These are phyloP conservation scores for Annona squamosa DNA, from an alignment of 164 flowering plant species.

Conservation along the genomic window DNA sequence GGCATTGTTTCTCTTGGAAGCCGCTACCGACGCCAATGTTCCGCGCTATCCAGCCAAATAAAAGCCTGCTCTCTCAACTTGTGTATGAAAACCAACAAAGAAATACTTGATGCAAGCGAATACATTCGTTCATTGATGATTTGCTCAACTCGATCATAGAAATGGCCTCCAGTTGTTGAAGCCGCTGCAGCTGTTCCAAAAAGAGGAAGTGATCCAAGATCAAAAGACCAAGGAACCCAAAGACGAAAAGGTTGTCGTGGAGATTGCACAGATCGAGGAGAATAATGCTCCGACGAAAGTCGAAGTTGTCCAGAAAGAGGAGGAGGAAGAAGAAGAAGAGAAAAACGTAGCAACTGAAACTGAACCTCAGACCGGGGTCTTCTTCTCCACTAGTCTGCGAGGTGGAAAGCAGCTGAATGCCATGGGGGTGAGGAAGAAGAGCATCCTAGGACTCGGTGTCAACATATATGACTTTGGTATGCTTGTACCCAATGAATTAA, in stretches of 20 bases:
- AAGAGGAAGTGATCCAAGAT: not conserved
- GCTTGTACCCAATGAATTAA: not conserved
- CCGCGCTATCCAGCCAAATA: too few relatives aligned
- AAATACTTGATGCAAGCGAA: too few relatives aligned
- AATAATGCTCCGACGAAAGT: not conserved
- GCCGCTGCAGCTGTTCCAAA: not conserved
- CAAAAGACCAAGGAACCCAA: not conserved
- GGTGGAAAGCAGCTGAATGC: slow-evolving; percentile 44
- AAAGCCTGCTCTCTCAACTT: too few relatives aligned
- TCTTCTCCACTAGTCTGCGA: slow-evolving; percentile 38
- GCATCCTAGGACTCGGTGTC: slow-evolving; percentile 42
- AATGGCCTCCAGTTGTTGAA: slow-evolving; percentile 23
- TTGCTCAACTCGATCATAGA: not conserved
- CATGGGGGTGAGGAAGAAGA: slow-evolving; percentile 53
- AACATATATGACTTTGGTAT: slow-evolving; percentile 59
- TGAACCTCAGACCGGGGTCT: slow-evolving; percentile 54
- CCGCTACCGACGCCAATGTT: too few relatives aligned
- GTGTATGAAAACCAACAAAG: too few relatives aligned
- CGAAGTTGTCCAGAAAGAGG: not conserved
- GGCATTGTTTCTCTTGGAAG: too few relatives aligned
- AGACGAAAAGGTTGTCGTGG: not conserved
- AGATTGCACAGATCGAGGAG: not conserved
- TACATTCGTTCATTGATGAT: too few relatives aligned
- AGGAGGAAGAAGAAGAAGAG: not conserved
- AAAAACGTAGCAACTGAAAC: slow-evolving; percentile 15